These are phyloP conservation scores for Cutaneotrichosporon sp. DNA, from an alignment of 1,284 basidiomycete genomes.

Conservation along the genomic window DNA sequence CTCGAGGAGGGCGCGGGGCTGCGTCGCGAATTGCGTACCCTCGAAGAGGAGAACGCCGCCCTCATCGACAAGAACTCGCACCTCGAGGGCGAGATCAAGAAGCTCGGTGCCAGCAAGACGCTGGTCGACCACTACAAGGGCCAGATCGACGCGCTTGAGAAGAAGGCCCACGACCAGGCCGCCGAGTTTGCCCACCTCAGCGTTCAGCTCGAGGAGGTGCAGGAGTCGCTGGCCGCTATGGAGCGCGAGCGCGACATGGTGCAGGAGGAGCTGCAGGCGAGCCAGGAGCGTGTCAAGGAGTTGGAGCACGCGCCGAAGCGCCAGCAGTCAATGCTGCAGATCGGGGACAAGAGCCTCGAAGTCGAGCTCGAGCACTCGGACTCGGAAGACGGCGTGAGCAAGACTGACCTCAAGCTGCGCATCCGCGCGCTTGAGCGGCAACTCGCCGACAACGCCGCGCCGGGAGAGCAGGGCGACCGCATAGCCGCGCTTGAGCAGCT, in stretches of 20 bases:
- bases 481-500: slow-evolving; percentile 84
- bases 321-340: slow-evolving; percentile 17
- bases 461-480: slow-evolving; percentile 55
- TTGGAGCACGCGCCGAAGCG: slow-evolving; percentile 62
- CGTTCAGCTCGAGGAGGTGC: slow-evolving; percentile 74
- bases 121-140: slow-evolving; percentile 84
- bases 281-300: slow-evolving; percentile 89
- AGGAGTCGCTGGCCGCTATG: slow-evolving; percentile 63
- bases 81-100: slow-evolving; percentile 86
- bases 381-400: slow-evolving; percentile 68
- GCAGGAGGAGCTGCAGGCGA: slow-evolving; percentile 80
- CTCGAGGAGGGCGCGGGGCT: slow-evolving; percentile 90
- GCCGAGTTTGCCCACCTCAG: slow-evolving; percentile 63
- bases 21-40: slow-evolving; percentile 75
- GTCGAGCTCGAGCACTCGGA: slow-evolving; percentile 56
- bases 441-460: slow-evolving; percentile 66
- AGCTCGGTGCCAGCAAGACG: slow-evolving; percentile 80
- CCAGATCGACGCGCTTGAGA: slow-evolving; percentile 80
- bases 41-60: slow-evolving; percentile 90
- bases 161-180: slow-evolving; percentile 56
- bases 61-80: slow-evolving; percentile 88
- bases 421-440: slow-evolving; percentile 81
- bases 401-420: slow-evolving; percentile 71
- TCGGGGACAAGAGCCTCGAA: slow-evolving; percentile 41
- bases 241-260: slow-evolving; percentile 73